Conservation (phyloP, 148 eudicot species). For the Cornus suecica region DNA sequence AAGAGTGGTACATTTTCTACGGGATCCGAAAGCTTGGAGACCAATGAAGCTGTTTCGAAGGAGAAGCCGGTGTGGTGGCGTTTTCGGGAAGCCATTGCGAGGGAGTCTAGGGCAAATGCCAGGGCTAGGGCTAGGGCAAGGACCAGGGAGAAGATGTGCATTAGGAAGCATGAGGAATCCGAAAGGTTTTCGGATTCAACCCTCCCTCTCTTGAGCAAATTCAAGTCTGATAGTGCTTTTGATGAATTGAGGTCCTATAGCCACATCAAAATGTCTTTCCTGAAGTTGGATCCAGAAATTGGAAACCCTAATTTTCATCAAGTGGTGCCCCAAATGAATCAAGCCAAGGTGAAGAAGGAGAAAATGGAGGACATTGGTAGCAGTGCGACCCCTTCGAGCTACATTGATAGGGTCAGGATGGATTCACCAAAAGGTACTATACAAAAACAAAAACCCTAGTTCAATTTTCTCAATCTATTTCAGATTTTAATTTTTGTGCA, state of each 20-base stretch:
- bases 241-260: not conserved
- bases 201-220: not conserved
- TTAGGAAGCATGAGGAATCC: not conserved
- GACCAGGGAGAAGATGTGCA: conserved; percentile 25
- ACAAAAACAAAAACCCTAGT: not conserved
- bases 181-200: not conserved
- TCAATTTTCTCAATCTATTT: not conserved
- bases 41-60: not conserved
- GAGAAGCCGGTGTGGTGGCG: not conserved
- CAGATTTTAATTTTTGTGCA: not conserved
- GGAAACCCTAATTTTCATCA: too few relatives aligned
- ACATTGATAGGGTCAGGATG: not conserved
- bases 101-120: conserved; percentile 22
- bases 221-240: not conserved
- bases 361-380: not conserved
- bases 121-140: conserved; percentile 36
- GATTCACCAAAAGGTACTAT: not conserved
- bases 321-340: too few relatives aligned
- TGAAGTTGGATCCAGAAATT: not conserved
- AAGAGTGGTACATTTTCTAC: not conserved
- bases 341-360: too few relatives aligned
- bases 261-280: not conserved
- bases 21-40: not conserved
- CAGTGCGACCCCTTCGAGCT: not conserved
- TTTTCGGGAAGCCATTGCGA: not conserved